phyloP scores from a whole-genome alignment of 805 yeast genomes.

The Diddensiella santjacobensis region DNA sequence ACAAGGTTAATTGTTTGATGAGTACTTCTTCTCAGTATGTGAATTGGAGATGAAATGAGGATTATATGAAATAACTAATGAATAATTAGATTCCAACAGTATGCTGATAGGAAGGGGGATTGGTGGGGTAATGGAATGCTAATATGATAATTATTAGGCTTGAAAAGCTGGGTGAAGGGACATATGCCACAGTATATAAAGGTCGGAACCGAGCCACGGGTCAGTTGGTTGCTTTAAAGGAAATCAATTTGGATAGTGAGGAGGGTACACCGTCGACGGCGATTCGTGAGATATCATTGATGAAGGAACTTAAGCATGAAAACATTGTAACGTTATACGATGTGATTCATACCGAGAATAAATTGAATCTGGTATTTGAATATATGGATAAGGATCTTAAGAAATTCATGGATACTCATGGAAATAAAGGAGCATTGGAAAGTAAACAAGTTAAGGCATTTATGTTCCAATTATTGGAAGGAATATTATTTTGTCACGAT shows the following conservation, averaged over 20 bases:
- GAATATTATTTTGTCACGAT: conserved; percentile 83
- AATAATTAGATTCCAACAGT: conserved; percentile 28
- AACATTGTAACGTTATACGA: conserved; percentile 90
- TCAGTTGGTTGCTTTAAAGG: conserved; percentile 89
- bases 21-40: conserved; percentile 36
- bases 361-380: conserved; percentile 89
- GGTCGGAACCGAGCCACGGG: conserved; percentile 84
- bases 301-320: conserved; percentile 92
- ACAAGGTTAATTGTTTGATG: too few relatives aligned
- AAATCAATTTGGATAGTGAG: conserved; percentile 89
- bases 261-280: conserved; percentile 99
- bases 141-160: conserved; percentile 33
- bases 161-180: conserved; percentile 89
- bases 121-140: background rate
- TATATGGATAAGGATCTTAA: conserved; percentile 90
- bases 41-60: too few relatives aligned
- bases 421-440: conserved; percentile 68
- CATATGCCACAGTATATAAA: conserved; percentile 98
- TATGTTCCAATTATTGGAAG: conserved; percentile 89
- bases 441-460: conserved; percentile 76
- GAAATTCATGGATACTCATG: conserved; percentile 88
- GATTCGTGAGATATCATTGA: conserved; percentile 88
- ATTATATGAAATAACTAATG: too few relatives aligned
- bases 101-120: conserved; percentile 4
- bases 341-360: conserved; percentile 95